Conservation (phyloP, 2,329 filamentous ascomycete genomes). For the Trichophyton benhamiae region DNA sequence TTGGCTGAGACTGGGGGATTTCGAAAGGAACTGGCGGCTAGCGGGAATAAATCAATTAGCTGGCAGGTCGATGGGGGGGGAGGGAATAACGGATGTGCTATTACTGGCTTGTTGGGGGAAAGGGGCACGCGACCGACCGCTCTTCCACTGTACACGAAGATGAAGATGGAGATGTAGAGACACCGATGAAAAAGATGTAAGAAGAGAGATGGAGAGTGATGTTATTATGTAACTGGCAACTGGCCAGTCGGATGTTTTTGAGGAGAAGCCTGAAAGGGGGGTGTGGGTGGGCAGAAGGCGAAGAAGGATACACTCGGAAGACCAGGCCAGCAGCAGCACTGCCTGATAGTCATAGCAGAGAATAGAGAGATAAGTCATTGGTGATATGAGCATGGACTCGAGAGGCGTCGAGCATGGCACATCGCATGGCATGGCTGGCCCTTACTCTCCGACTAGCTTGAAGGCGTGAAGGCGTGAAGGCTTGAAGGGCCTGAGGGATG, state of each 20-base stretch:
- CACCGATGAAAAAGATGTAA: too few species aligned
- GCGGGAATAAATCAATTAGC: background rate
- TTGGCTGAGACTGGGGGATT: background rate
- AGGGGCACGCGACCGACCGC: background rate
- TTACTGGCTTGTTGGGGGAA: background rate
- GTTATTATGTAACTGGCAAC: background rate
- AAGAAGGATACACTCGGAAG: slow-evolving; percentile 1
- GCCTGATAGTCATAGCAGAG: background rate
- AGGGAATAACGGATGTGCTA: background rate
- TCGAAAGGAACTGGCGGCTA: slow-evolving; percentile 5
- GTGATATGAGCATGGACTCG: too few species aligned
- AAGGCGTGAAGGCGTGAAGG: too few species aligned
- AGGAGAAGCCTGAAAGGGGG: background rate
- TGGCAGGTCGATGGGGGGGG: background rate
- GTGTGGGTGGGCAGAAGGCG: background rate
- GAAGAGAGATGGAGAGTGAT: background rate
- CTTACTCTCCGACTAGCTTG: too few species aligned
- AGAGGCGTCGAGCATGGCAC: background rate
- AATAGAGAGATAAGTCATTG: too few species aligned
- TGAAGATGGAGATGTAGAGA: background rate
- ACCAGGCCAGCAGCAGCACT: too few species aligned
- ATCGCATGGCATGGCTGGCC: background rate
- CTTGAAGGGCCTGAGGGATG: too few species aligned
- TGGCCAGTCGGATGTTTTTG: background rate
- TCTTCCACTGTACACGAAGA: background rate